Evolutionary conservation across 148 eudicot genomes (phyloP), one percentile per base, ranked within the genome.

Genomic region (Nepenthes mirabilis): DNA sequence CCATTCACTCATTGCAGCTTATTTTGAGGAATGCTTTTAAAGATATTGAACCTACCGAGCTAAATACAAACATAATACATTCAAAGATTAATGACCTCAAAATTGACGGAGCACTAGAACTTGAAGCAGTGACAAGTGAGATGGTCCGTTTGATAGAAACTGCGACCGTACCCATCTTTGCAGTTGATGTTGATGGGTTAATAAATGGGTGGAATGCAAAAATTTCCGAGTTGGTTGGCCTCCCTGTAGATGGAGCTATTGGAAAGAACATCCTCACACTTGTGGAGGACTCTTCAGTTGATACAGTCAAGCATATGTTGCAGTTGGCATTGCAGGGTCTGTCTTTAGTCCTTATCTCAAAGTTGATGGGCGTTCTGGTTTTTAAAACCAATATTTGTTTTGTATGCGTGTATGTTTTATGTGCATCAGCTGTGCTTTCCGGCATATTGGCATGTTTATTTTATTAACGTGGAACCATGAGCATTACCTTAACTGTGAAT

Each of bases 101-200:
- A 37, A 75, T 91, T 55, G 88, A 88, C 64, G 88, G 90, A 33
- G 58, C 79, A 45, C 76, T 79, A 54, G 98, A 91, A 68, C 80
- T 91, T 11, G 87, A 83, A 63, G 84, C 90, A 0, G 85, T 91
- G 62, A 88, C 98, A 1, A 65, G 85, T 68, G 98, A 88, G 82
- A 91, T 91, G 98, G 90, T 88, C n/a, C 78, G 96, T 34, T 51
- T 91, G 82, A 91, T 91, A 64, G 98, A 91, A 66, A 91, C 98
- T 12, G 98, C 98, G 11, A 75, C 84, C 0, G 98, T 83, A 6
- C 98, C 98, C 12, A 91, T 91, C 47, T 77, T 91, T 59, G 98
- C 98, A 0, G 88, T 91, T 71, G 98, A 88, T 74, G 75, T 57
- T 43, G 85, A 88, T 72, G 94, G 95, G 33, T 52, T 68, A 36